These are phyloP conservation scores for Parsonsia alboflavescens DNA, from an alignment of 257 asterid genomes.

Conservation along the genomic window DNA sequence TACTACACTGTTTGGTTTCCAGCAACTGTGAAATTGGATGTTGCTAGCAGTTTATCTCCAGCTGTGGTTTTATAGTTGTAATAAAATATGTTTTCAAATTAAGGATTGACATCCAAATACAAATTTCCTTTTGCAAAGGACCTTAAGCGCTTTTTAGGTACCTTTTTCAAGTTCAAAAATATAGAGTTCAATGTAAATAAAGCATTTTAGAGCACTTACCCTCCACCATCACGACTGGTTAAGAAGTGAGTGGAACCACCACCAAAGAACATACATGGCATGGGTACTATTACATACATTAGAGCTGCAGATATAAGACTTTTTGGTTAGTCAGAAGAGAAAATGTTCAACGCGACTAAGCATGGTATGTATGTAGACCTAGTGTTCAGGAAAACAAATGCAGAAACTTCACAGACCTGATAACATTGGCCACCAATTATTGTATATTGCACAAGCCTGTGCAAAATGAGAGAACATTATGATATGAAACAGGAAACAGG, in stretches of 20 bases:
- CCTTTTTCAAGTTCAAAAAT: too few relatives aligned
- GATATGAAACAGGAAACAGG: conserved; percentile 6
- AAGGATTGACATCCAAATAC: neutral
- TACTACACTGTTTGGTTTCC: neutral
- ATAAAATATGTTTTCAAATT: neutral
- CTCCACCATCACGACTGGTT: conserved; percentile 92
- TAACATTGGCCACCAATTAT: conserved; percentile 98
- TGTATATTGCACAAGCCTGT: conserved; percentile 95
- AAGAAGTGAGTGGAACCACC: conserved; percentile 95
- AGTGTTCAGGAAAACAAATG: neutral
- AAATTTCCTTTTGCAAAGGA: neutral
- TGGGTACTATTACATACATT: conserved; percentile 94
- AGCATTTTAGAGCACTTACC: conserved; percentile 48
- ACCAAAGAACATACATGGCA: conserved; percentile 96
- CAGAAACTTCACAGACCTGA: conserved; percentile 51
- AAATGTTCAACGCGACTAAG: conserved; percentile 2
- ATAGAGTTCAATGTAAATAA: too few relatives aligned
- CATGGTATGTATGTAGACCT: neutral
- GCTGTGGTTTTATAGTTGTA: neutral
- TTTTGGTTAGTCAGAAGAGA: conserved; percentile 11
- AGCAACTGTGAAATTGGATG: neutral
- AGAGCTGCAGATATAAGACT: conserved; percentile 54
- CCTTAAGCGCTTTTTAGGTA: neutral
- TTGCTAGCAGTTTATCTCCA: neutral
- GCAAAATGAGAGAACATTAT: conserved; percentile 7